Conservation (phyloP, 208 protist genomes). For the Wallacemonas sp. region DNA sequence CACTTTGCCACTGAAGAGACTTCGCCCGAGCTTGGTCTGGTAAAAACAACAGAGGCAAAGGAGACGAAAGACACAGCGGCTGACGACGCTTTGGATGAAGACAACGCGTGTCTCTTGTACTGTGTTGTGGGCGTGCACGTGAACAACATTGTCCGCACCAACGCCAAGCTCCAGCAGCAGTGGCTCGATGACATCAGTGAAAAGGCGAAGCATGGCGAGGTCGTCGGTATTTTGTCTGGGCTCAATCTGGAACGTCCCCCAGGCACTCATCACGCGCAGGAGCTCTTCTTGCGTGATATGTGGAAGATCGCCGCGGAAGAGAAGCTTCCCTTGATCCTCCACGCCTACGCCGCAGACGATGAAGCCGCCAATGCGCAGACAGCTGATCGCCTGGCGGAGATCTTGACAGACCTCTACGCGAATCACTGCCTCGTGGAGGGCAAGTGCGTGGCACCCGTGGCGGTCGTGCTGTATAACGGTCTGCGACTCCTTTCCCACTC, state of each 20-base stretch:
- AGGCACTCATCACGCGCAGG: conserved; percentile 79
- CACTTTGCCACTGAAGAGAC: conserved; percentile 11
- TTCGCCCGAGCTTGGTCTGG: background rate
- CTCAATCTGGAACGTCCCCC: conserved; percentile 62
- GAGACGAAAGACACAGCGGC: background rate
- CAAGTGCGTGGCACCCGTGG: conserved; percentile 24
- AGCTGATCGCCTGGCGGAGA: conserved; percentile 53
- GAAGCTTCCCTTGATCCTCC: conserved; percentile 59
- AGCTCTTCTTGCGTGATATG: conserved; percentile 48
- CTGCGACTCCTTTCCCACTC: conserved; percentile 42
- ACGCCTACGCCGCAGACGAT: conserved; percentile 43
- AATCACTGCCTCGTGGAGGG: background rate
- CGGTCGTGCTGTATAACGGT: conserved; percentile 70
- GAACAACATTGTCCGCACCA: conserved; percentile 79
- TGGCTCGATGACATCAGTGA: conserved; percentile 58
- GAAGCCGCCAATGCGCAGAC: conserved; percentile 24
- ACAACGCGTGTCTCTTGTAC: conserved; percentile 38
- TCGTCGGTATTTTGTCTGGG: conserved; percentile 69
- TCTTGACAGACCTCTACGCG: conserved; percentile 50
- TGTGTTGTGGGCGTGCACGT: conserved; percentile 74
- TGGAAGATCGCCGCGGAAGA: conserved; percentile 49
- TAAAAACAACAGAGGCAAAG: background rate
- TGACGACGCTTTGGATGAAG: background rate
- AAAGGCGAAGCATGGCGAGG: conserved; percentile 43
- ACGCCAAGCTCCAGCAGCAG: conserved; percentile 61